Conservation (phyloP, 805 yeast species). For the Metschnikowia aberdeeniae region DNA sequence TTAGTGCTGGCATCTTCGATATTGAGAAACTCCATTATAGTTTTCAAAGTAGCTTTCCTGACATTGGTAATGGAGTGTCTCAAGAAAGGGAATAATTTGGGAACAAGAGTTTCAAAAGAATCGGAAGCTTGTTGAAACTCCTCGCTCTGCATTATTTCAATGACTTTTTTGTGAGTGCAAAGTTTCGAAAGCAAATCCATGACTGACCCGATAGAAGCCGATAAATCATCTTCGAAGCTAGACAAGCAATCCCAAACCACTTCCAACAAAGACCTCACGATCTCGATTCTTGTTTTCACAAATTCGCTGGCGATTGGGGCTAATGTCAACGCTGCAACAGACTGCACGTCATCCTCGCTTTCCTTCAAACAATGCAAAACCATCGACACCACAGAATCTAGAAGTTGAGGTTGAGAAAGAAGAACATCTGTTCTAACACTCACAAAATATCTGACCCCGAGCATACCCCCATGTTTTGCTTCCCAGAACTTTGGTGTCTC, state of each 20-base stretch:
- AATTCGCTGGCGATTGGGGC: constrained; percentile 88
- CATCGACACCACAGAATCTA: constrained; percentile 73
- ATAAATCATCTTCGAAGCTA: constrained; percentile 82
- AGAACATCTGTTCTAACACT: constrained; percentile 82
- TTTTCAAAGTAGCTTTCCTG: constrained; percentile 78
- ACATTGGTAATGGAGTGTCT: constrained; percentile 93
- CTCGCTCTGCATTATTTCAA: constrained; percentile 63
- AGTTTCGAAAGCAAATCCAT: constrained; percentile 89
- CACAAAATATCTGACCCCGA: constrained; percentile 88
- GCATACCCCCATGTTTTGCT: constrained; percentile 96
- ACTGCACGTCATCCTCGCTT: constrained; percentile 92
- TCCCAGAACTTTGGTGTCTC: constrained; percentile 72
- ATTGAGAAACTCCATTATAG: constrained; percentile 71
- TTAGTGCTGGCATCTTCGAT: constrained; percentile 48
- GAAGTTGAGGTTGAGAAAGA: constrained; percentile 49
- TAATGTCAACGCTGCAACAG: constrained; percentile 91
- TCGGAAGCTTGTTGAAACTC: constrained; percentile 48
- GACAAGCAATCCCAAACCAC: constrained; percentile 91
- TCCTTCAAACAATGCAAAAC: constrained; percentile 79
- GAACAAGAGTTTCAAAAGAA: constrained; percentile 75
- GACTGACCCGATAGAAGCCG: constrained; percentile 92
- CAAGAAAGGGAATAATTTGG: constrained; percentile 85
- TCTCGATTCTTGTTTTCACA: constrained; percentile 55
- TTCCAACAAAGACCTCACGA: constrained; percentile 47
- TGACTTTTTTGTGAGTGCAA: constrained; percentile 75